Evolutionary conservation across 1,139 yeast genomes (phyloP).

Genomic region (Debaryomyces fabryi): DNA sequence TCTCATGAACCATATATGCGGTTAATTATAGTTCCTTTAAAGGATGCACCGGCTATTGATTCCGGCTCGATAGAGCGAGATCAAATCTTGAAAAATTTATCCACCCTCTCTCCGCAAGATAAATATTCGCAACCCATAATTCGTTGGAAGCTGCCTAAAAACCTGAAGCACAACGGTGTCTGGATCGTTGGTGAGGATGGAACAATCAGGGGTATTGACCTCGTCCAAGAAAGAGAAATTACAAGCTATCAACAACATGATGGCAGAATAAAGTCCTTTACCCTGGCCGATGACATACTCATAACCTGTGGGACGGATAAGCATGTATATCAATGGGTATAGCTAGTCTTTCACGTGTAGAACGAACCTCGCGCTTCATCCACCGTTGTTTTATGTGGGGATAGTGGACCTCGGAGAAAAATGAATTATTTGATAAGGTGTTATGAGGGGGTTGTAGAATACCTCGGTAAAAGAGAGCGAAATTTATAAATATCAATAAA

Average conservation of each 20-base stretch:
- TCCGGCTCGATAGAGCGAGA: constrained; percentile 32
- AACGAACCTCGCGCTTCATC: neutral
- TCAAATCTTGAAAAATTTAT: constrained; percentile 57
- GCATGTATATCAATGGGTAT: constrained; percentile 24
- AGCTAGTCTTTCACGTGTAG: constrained; percentile 2
- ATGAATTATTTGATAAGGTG: constrained; percentile 1
- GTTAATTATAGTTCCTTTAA: constrained; percentile 52
- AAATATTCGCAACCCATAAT: constrained; percentile 62
- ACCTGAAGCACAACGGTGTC: constrained; percentile 46
- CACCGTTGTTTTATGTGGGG: constrained; percentile 4
- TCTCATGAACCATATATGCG: constrained; percentile 80
- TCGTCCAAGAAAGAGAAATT: constrained; percentile 28
- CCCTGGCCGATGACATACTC: constrained; percentile 36
- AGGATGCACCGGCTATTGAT: constrained; percentile 23
- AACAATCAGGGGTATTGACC: constrained; percentile 57
- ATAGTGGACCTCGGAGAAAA: constrained; percentile 6
- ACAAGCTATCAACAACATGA: constrained; percentile 34
- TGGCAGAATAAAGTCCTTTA: constrained; percentile 54
- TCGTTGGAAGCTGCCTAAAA: constrained; percentile 33
- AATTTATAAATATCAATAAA: constrained; percentile 2
- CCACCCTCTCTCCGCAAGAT: constrained; percentile 70
- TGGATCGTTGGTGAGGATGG: constrained; percentile 80
- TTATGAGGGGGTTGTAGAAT: constrained; percentile 1
- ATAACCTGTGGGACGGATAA: constrained; percentile 54
- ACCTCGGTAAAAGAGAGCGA: constrained; percentile 6